A percentile compares a stretch with the other conserved stretches of the same genome.
Evolutionary conservation across 208 protist species (phyloP).

Genomic region (Trichomonas gallinae): DNA sequence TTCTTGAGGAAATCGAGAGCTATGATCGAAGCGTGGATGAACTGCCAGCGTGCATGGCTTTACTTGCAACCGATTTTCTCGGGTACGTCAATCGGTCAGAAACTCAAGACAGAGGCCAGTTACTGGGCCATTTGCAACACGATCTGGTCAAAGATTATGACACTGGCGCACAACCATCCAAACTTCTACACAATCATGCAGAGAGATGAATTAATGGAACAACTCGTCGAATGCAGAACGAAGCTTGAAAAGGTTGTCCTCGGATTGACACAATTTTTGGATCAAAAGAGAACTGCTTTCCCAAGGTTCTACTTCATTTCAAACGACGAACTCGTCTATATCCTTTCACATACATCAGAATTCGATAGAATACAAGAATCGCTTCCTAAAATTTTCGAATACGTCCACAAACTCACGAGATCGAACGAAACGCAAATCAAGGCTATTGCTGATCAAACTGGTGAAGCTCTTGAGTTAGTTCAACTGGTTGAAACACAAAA

Average conservation of each 20-base stretch:
- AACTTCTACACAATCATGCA: not conserved
- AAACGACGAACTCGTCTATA: constrained; percentile 67
- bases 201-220: not conserved
- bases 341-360: constrained; percentile 55
- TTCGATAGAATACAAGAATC: not conserved
- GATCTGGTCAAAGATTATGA: not conserved
- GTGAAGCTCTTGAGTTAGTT: constrained; percentile 74
- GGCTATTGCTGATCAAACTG: constrained; percentile 75
- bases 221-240: not conserved
- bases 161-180: not conserved
- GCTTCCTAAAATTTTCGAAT: not conserved
- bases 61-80: constrained; percentile 14
- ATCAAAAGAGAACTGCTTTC: constrained; percentile 57
- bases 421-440: constrained; percentile 60
- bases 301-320: constrained; percentile 70
- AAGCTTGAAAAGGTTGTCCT: not conserved
- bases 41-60: not conserved
- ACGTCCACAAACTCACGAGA: not conserved
- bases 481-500: constrained; percentile 64
- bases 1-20: not conserved
- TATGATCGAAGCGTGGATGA: not conserved
- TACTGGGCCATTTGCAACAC: not conserved
- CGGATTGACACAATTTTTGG: constrained; percentile 41
- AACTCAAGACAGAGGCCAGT: not conserved
- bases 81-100: constrained; percentile 32